phyloP scores from a whole-genome alignment of 495 filamentous ascomycete species.

The Cercophora scortea region DNA sequence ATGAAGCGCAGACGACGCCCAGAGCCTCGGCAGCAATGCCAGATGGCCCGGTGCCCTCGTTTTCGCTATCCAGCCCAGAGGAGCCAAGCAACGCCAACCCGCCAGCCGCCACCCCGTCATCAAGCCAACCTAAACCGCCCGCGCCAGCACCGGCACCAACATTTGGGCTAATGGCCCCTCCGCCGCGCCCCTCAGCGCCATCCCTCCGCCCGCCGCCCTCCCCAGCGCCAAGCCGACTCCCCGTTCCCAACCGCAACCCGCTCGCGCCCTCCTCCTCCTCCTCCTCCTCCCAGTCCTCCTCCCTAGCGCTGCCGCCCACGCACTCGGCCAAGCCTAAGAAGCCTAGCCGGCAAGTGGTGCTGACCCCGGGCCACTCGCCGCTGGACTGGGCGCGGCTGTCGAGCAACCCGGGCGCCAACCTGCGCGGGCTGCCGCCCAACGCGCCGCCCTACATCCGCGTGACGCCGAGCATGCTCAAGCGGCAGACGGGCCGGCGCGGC shows the following conservation, averaged over 20 bases:
- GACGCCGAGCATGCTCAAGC: conserved; percentile 67
- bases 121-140: background rate
- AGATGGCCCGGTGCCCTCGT: conserved; percentile 23
- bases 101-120: background rate
- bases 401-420: conserved; percentile 54
- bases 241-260: conserved; percentile 25
- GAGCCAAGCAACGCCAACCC: background rate
- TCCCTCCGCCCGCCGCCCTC: conserved; percentile 12
- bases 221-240: background rate
- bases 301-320: conserved; percentile 36
- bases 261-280: background rate
- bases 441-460: conserved; percentile 48
- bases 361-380: conserved; percentile 82
- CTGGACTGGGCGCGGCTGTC: conserved; percentile 89
- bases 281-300: conserved; percentile 13
- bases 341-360: conserved; percentile 52
- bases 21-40: conserved; percentile 20
- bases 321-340: conserved; percentile 38
- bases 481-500: conserved; percentile 69
- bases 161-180: conserved; percentile 21
- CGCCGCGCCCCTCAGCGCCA: conserved; percentile 18
- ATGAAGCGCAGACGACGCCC: conserved; percentile 32
- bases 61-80: conserved; percentile 32
- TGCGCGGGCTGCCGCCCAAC: conserved; percentile 47
- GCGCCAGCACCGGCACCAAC: conserved; percentile 17